Evolutionary conservation across 2,329 filamentous ascomycete species (phyloP), one percentile per base, ranked within the genome.

Genomic region (Plectosphaerella sp.): DNA sequence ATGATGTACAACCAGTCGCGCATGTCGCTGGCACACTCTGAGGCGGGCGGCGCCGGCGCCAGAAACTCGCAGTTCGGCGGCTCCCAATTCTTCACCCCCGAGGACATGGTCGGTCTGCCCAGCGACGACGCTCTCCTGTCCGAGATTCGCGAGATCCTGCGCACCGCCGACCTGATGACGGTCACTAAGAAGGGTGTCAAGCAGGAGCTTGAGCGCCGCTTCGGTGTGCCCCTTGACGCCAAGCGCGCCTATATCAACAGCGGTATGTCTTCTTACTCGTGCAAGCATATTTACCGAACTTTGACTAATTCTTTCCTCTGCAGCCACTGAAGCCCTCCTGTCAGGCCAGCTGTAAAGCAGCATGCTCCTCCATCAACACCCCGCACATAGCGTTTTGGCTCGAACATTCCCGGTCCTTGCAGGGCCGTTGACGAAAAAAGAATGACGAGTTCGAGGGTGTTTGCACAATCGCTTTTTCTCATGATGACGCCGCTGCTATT

Each of bases 111-210:
- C 8, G 84, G 87, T 52, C 72, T 97, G 64, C 94, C 94, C 0
- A 89, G 80, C 56, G 94, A 99, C 61, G 94, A 99, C 64, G 88
- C 90, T 11, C 78, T 99, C 48, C 75, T 99, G 57, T 87, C 91
- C 0, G 94, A 99, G 78, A 99, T 99, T 62, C 83, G 94, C 49
- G 91, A 97, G 64, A 96, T 99, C 57, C 76, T 99, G 56, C 83
- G 86, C 61, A 95, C 88, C 12, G 92, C 91, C 2, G 94, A 99
- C 72, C 74, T 99, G 65, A 99, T 99, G 94, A 92, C 84, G 5
- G 90, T 99, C 43, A 99, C 94, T 59, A 99, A 99, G 84, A 99
- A 99, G 83, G 91, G 89, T 62, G 89, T 99, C 72, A 97, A 97
- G 80, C 74, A 83, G 60, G 94, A 99, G 75, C 75, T 99, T 53